Evolutionary conservation across 2,329 filamentous ascomycete genomes (phyloP), one percentile per base, ranked within the genome.

Genomic region (Trichoderma sp.): DNA sequence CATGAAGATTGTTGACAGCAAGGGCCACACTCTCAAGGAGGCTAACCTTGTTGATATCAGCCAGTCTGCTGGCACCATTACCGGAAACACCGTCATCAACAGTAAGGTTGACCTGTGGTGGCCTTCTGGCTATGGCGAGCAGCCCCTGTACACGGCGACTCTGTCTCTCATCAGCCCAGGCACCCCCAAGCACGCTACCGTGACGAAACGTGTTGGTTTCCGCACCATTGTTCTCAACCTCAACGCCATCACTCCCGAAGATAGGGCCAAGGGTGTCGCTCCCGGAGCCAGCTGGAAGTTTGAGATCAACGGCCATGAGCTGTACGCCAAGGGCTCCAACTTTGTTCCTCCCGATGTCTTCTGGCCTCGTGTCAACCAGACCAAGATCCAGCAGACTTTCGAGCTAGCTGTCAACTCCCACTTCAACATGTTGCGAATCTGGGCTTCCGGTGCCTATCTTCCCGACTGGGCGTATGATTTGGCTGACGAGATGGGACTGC

Each of bases 351-450:
- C 77, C 1, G 77, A 78, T 64, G 76, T 76, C 12, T 77, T 78
- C 27, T 78, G 77, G 77, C 77, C 77, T 27, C 85, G 89, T 56
- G 90, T 92, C 9, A 91, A 89, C 0, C 80, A 84, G 35, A 82
- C 83, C 0, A 86, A 85, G 60, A 90, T 92, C 78, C 81, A 83
- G 7, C 83, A 86, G 74, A 84, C 90, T 2, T 78, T 78, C 73
- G 86, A 88, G 0, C 87, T 88, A 2, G 84, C 89, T 2, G 85
- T 85, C 29, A 90, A 88, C 3, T 74, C 75, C 4, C 91, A 92
- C 77, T 90, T 92, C 79, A 92, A 92, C 78, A 91, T 92, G 90
- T 84, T 92, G 6, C 86, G 90, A 7, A 87, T 92, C 2, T 92
- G 90, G 90, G 86, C 89, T 7, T 89, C 87, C 27, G 89, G 90